Evolutionary conservation across 2,329 filamentous ascomycete species (phyloP), one percentile per base, ranked within the genome.

Genomic region (Sporothrix brasiliensis): DNA sequence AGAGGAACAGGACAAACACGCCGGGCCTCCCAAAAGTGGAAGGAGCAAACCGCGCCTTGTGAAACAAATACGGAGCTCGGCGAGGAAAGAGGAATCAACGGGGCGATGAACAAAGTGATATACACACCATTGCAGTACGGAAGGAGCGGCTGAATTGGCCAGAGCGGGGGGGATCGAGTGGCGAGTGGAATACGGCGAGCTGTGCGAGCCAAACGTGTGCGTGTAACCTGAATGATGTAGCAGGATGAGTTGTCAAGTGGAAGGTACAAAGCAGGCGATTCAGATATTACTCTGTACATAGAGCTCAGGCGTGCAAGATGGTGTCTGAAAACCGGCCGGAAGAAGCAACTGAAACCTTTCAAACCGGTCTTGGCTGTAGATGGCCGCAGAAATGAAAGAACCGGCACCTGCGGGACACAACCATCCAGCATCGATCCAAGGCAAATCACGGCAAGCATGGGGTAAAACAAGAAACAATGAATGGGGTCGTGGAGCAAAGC

Each of bases 101-200:
- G 0, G 41, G 11, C 41, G 9, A 16, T n/a, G 16, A 10, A 61
- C 10, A 27, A 10, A 21, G 34, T n/a, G 39, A 24, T 10, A 60
- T 41, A 13, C 4, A 24, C 56, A n/a, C 24, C 27, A 39, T 24
- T 44, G 39, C 34, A 61, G 56, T 41, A 13, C 24, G 58, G 58
- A 63, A 63, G 39, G 39, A 63, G 39, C 58, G n/a, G 58, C 58
- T 63, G 58, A 61, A 44, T 61, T 60, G 56, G 34, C 58, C 10
- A 34, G 34, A 47, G 24, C 39, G 41, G 39, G 21, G 56, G 58
- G 34, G 11, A 9, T 44, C n/a, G 34, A 44, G 13, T 4, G 52
- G 24, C 39, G 24, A 9, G 47, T 27, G 58, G 39, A 63, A 47
- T 47, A 39, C 21, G 21, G 39, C 21, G 58, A 47, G 39, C 58